Evolutionary conservation across 202 grass and related monocot species (phyloP).

Genomic region (Panicum virgatum): DNA sequence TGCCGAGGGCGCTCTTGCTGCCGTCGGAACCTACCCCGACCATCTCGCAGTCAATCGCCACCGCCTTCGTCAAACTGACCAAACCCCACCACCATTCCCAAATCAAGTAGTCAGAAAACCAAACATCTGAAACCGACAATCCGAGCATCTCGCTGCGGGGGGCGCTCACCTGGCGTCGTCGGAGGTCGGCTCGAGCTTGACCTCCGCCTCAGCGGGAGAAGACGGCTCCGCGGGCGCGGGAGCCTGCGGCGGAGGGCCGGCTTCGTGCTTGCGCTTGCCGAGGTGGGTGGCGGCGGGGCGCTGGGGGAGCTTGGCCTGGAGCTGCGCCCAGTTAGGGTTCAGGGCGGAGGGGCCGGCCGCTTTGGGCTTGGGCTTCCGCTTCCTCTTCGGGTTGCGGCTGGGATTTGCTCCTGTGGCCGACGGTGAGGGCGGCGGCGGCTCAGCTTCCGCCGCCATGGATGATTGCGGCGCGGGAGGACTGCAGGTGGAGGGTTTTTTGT

Average conservation of each 20-base stretch:
- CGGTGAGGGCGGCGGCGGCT: slow-evolving; percentile 22
- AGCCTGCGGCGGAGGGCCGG: not conserved
- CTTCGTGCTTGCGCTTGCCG: slow-evolving; percentile 76
- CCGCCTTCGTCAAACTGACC: slow-evolving; percentile 68
- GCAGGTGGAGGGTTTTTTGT: not conserved
- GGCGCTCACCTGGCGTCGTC: slow-evolving; percentile 56
- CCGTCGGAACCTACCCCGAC: slow-evolving; percentile 72
- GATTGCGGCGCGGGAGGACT: slow-evolving; percentile 28
- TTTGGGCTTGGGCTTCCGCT: slow-evolving; percentile 39
- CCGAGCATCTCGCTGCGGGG: not conserved
- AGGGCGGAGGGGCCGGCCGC: slow-evolving; percentile 22
- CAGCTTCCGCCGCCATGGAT: slow-evolving; percentile 31
- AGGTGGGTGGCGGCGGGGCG: slow-evolving; percentile 47
- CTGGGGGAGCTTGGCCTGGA: slow-evolving; percentile 67
- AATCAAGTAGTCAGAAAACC: slow-evolving; percentile 22
- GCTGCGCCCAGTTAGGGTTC: slow-evolving; percentile 96
- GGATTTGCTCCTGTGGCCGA: slow-evolving; percentile 29
- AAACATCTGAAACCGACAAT: slow-evolving; percentile 33
- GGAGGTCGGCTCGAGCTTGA: slow-evolving; percentile 66
- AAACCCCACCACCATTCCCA: slow-evolving; percentile 26
- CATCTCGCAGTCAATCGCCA: slow-evolving; percentile 96
- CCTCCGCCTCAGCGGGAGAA: not conserved
- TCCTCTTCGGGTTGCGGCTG: slow-evolving; percentile 29
- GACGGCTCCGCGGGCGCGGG: not conserved
- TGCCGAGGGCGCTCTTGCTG: slow-evolving; percentile 75